Evolutionary conservation across 1,139 yeast genomes (phyloP).

Genomic region (Blastobotrys persicus): DNA sequence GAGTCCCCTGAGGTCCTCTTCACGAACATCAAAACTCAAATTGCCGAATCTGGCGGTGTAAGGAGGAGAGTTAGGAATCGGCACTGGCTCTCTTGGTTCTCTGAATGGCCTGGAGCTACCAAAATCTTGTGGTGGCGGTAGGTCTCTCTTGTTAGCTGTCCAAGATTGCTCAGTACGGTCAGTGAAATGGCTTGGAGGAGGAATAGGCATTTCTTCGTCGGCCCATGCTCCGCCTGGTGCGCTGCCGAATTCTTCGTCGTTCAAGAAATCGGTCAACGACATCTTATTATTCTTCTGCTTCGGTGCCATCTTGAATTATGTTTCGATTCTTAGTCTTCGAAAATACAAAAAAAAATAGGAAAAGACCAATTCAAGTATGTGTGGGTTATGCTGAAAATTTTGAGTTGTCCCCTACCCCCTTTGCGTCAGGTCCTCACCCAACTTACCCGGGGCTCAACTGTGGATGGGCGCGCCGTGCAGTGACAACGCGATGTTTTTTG

Average conservation of each 20-base stretch:
- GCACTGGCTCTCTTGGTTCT: conserved; percentile 56
- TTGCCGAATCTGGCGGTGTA: conserved; percentile 84
- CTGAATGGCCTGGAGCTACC: conserved; percentile 11
- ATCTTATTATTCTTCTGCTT: conserved; percentile 46
- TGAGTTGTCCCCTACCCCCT: not conserved
- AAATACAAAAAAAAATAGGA: not conserved
- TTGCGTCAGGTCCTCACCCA: not conserved
- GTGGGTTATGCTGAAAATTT: not conserved
- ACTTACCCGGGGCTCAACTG: not conserved
- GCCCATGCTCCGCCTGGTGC: conserved; percentile 31
- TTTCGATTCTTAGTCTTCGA: not conserved
- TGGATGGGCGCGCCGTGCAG: not conserved
- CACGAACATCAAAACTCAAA: conserved; percentile 79
- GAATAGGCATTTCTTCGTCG: conserved; percentile 29
- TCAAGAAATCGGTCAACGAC: conserved; percentile 55
- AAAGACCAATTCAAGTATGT: not conserved
- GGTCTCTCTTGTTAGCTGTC: conserved; percentile 17
- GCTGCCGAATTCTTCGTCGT: conserved; percentile 22
- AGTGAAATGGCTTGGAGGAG: conserved; percentile 17
- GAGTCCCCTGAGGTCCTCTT: conserved; percentile 62
- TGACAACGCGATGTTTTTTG: too few relatives aligned
- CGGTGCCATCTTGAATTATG: conserved; percentile 10
- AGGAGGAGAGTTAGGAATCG: conserved; percentile 90
- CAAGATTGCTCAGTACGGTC: conserved; percentile 17
- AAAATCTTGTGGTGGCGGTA: conserved; percentile 12